phyloP scores from a whole-genome alignment of 768 basidiomycete species.

The Rossbeevera mucosa region DNA sequence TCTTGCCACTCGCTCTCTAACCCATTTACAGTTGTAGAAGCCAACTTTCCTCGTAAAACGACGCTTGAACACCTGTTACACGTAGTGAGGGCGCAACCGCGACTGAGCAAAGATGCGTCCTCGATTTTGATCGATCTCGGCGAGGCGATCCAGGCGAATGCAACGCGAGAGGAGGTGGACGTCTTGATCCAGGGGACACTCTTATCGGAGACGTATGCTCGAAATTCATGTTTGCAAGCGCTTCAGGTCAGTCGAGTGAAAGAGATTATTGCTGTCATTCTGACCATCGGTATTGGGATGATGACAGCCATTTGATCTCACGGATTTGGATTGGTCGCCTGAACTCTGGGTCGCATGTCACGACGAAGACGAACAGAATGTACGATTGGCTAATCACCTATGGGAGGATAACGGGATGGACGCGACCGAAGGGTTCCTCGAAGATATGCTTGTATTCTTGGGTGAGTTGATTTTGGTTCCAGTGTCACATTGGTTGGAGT shows the following conservation, averaged over 20 bases:
- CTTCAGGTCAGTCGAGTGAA: slow-evolving; percentile 60
- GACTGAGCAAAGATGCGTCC: slow-evolving; percentile 77
- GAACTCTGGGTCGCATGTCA: slow-evolving; percentile 86
- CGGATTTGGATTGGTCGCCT: slow-evolving; percentile 89
- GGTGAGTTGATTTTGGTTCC: slow-evolving; percentile 39
- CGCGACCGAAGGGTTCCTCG: slow-evolving; percentile 60
- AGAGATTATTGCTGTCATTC: neutral
- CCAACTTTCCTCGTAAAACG: slow-evolving; percentile 67
- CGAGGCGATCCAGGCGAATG: slow-evolving; percentile 66
- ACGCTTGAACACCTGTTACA: slow-evolving; percentile 68
- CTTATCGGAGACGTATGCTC: slow-evolving; percentile 80
- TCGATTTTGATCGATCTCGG: slow-evolving; percentile 77
- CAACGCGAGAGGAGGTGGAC: slow-evolving; percentile 56
- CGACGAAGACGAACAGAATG: slow-evolving; percentile 87
- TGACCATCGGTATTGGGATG: too few species aligned
- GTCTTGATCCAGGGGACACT: slow-evolving; percentile 72
- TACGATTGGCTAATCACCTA: slow-evolving; percentile 67
- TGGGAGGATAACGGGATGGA: slow-evolving; percentile 98
- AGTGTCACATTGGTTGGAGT: neutral
- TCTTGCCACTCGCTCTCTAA: slow-evolving; percentile 1
- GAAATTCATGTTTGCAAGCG: slow-evolving; percentile 86
- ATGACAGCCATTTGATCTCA: slow-evolving; percentile 85
- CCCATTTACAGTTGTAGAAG: slow-evolving; percentile 52
- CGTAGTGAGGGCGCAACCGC: slow-evolving; percentile 72
- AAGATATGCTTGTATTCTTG: slow-evolving; percentile 57